Evolutionary conservation across 768 basidiomycete species (phyloP).

Genomic region (Hypsizygus marmoreus): DNA sequence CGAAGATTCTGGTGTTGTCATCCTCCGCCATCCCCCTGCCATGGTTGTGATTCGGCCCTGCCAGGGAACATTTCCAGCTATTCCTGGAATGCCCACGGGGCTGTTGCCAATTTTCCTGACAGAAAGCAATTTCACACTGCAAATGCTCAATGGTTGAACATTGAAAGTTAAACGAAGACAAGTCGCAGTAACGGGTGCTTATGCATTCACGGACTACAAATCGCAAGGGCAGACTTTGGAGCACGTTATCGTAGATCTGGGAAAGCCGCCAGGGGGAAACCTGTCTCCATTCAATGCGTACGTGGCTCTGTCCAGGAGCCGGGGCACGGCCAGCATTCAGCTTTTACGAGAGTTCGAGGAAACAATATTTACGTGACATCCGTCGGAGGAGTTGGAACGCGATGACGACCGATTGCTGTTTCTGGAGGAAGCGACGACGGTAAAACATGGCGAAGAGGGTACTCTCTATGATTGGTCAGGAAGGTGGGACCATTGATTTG

Average conservation of each 20-base stretch:
- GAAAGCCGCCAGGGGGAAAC: constrained; percentile 21
- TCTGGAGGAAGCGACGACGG: too few species aligned
- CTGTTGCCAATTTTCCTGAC: constrained; percentile 26
- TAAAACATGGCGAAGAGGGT: too few species aligned
- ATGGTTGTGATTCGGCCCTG: constrained; percentile 32
- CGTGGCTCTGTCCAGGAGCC: constrained; percentile 34
- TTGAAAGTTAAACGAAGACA: not conserved
- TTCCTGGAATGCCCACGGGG: constrained; percentile 27
- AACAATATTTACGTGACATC: constrained; percentile 24
- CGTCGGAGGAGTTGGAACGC: constrained; percentile 9
- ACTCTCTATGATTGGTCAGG: too few species aligned
- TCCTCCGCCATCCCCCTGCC: constrained; percentile 32
- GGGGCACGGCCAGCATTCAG: constrained; percentile 27
- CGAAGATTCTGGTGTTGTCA: constrained; percentile 1
- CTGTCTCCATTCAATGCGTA: constrained; percentile 34
- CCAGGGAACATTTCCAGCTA: constrained; percentile 6
- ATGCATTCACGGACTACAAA: constrained; percentile 1
- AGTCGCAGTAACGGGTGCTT: not conserved
- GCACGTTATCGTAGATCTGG: constrained; percentile 40
- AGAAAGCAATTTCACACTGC: constrained; percentile 2
- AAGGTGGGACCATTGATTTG: too few species aligned
- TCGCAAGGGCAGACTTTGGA: constrained; percentile 13
- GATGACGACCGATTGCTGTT: constrained; percentile 21
- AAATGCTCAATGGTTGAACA: not conserved
- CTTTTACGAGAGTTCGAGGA: constrained; percentile 33